Base-by-base conservation (phyloP, 768 basidiomycete genomes). In the Hydnum rufescens region DNA sequence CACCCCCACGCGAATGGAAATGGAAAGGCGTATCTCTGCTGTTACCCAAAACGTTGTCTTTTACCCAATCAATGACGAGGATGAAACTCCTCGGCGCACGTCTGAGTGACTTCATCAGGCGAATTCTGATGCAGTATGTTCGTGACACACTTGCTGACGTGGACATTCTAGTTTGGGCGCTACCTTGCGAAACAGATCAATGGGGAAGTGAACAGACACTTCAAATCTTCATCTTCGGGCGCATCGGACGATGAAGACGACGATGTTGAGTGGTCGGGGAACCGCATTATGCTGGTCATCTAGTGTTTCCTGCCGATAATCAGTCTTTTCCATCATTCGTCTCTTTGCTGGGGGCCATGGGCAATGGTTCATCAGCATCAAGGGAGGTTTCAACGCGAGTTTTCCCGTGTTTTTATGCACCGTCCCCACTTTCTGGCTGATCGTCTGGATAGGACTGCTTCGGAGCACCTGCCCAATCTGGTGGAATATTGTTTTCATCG, bases 231-330 rank as follows among this genome's bases (percentile, higher is more conserved):
- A 60, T 74, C 54, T 62, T 69, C 71, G 25, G 78, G 67, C 53
- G 62, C 66, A 26, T 73, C 70, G 1, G 73, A 83, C 25, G 58
- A 59, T 34, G 67, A 74, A n/a, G n/a, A n/a, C 5, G 81, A 83
- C 18, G 82, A 83, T 8, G 75, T 75, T 3, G 83, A 83, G 0
- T 88, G 85, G 86, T 87, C 25, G 71, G 82, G 2, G 79, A 82
- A 42, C 22, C 36, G 13, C 36, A 13, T 13, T 22, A 39, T 13
- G 36, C 36, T 39, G 36, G 36, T 39, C 13, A 39, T 22, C 22
- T 39, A 13, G 36, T 13, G 13, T 22, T 39, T 13, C 22, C 36
- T 22, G 36, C 36, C 13, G 36, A 22, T 22, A 39, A 39, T 22
- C 36, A 39, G 22, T 22, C 36, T 39, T 39, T n/a, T n/a, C 36